These are phyloP conservation scores for Tinospora cordifolia DNA, from an alignment of 164 flowering plant genomes.

Conservation along the genomic window DNA sequence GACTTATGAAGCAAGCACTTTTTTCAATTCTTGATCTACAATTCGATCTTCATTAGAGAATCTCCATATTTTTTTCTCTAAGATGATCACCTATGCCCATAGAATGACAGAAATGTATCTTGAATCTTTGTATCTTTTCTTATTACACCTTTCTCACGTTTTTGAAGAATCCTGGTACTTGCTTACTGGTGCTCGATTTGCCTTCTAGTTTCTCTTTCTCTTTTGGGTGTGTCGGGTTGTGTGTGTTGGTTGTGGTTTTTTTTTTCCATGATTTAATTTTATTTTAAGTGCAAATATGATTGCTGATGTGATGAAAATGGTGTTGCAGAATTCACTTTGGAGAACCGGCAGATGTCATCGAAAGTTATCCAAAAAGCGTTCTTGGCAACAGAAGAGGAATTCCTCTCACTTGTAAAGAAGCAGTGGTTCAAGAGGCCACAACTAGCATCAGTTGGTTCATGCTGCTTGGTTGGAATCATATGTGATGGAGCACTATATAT, in stretches of 20 bases:
- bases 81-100: no score
- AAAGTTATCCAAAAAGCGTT: conserved; percentile 66
- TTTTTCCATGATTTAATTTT: no score
- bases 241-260: no score
- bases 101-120: no score
- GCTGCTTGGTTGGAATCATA: conserved; percentile 79
- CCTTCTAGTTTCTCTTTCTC: not conserved
- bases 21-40: not conserved
- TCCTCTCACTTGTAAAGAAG: conserved; percentile 49
- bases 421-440: conserved; percentile 66
- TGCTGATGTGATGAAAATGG: conserved; percentile 7
- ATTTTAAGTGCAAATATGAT: not conserved
- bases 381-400: conserved; percentile 70
- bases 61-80: not conserved
- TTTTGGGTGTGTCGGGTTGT: no score
- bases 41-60: not conserved
- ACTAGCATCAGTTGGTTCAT: conserved; percentile 85
- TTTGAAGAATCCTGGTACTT: no score
- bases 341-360: conserved; percentile 52
- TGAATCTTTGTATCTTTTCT: no score
- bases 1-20: not conserved
- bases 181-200: not conserved
- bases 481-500: conserved; percentile 62
- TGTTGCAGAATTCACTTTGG: conserved; percentile 62
- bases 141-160: no score